Conservation (phyloP, 257 asterid genomes). For the Gynochthodes officinalis region DNA sequence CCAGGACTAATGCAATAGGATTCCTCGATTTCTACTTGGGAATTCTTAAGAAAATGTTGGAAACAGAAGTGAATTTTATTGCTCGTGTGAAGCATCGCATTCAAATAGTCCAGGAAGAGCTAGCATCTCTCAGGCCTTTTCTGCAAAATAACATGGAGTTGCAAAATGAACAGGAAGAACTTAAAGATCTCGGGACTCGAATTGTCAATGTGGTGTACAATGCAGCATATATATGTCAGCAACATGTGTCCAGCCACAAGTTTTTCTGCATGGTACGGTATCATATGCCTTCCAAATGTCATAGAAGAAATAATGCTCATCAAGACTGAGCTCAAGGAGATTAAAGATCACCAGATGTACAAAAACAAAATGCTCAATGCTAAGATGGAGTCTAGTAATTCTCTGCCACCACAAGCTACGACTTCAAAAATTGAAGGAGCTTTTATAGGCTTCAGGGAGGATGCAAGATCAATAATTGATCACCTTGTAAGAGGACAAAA, state of each 20-base stretch:
- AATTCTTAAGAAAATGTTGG: not conserved
- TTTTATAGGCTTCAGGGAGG: slow-evolving; percentile 10
- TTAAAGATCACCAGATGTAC: not conserved
- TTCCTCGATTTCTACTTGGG: slow-evolving; percentile 3
- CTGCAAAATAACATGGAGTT: not conserved
- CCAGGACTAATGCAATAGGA: slow-evolving; percentile 9
- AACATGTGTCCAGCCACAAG: not conserved
- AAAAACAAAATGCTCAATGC: not conserved
- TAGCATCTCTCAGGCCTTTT: not conserved
- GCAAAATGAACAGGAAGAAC: not conserved
- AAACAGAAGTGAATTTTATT: not conserved
- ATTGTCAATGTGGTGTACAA: slow-evolving; percentile 6
- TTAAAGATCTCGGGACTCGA: not conserved
- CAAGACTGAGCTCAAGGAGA: not conserved
- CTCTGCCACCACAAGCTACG: not conserved
- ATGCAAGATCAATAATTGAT: not conserved
- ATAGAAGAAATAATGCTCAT: not conserved
- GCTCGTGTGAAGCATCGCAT: not conserved
- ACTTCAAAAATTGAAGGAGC: not conserved
- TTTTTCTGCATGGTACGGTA: not conserved
- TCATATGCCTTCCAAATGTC: not conserved
- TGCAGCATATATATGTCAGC: not conserved
- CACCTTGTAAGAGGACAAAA: not conserved
- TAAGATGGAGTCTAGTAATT: not conserved
- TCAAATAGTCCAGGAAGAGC: not conserved